phyloP scores from a whole-genome alignment of 257 asterid species.

The Solanum lycopersicoides region DNA sequence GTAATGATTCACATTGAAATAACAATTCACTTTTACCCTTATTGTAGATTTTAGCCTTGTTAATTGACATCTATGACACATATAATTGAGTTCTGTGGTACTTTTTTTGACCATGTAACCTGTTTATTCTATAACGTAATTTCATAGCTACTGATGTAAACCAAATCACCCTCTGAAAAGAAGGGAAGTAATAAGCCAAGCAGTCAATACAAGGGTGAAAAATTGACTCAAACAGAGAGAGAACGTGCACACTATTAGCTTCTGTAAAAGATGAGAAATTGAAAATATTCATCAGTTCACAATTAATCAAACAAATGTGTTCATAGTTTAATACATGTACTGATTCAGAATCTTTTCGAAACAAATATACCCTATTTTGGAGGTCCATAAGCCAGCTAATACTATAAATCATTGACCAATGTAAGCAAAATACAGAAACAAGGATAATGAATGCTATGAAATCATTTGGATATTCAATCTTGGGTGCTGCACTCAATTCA shows the following conservation, averaged over 20 bases:
- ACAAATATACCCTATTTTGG: not conserved
- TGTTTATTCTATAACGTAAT: not conserved
- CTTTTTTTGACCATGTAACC: not conserved
- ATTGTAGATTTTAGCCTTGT: not conserved
- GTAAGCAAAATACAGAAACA: not conserved
- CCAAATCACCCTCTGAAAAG: not conserved
- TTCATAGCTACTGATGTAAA: not conserved
- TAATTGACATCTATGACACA: not conserved
- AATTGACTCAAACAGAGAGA: not conserved
- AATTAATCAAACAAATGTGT: not conserved
- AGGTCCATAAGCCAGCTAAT: not conserved
- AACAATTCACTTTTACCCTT: not conserved
- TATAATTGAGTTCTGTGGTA: not conserved
- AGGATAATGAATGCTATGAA: not conserved
- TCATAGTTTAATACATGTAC: not conserved
- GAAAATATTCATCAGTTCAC: not conserved
- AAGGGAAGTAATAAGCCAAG: not conserved
- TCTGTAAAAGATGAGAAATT: not conserved
- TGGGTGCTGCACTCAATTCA: not conserved
- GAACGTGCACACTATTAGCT: not conserved
- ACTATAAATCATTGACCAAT: not conserved
- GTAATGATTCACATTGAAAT: not conserved
- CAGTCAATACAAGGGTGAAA: not conserved
- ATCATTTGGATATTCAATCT: not conserved
- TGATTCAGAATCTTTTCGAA: not conserved